Percentiles rank a stretch among this genome's conserved stretches.
phyloP scores from a whole-genome alignment of 345 rosid genomes.

The Acer campestre region DNA sequence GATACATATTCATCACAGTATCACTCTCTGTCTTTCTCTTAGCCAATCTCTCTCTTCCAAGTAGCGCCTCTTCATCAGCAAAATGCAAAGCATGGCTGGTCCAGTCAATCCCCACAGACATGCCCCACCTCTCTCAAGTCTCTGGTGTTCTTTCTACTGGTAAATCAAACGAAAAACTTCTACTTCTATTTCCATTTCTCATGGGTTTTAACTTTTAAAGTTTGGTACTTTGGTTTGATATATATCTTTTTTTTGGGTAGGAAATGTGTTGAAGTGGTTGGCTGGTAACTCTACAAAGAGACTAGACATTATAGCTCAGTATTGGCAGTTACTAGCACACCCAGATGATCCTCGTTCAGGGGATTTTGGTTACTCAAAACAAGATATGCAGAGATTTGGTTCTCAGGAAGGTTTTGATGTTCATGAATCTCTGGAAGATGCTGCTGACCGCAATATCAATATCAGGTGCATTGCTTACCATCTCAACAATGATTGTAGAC shows the following conservation, averaged over 20 bases:
- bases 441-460: slow-evolving; percentile 67
- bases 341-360: slow-evolving; percentile 76
- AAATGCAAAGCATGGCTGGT: slow-evolving; percentile 91
- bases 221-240: too few species aligned
- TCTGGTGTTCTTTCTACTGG: slow-evolving; percentile 83
- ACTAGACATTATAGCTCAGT: slow-evolving; percentile 82
- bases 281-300: slow-evolving; percentile 65
- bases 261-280: slow-evolving; percentile 79
- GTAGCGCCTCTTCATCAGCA: slow-evolving; percentile 30
- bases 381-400: slow-evolving; percentile 56
- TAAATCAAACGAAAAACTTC: slow-evolving; percentile 19
- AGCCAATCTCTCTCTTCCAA: slow-evolving; percentile 27
- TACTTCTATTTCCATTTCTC: not conserved
- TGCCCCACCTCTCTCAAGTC: slow-evolving; percentile 70
- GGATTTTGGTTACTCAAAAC: slow-evolving; percentile 71
- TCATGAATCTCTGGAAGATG: slow-evolving; percentile 59
- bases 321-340: slow-evolving; percentile 70
- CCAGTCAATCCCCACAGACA: slow-evolving; percentile 90
- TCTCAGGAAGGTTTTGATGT: slow-evolving; percentile 58
- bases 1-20: slow-evolving; percentile 10
- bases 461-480: slow-evolving; percentile 47
- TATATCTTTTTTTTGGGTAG: slow-evolving; percentile 23
- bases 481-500: not conserved
- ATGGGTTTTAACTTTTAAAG: not conserved
- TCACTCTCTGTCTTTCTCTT: slow-evolving; percentile 27